Conservation (phyloP, 208 protist genomes). For the Acanthamoeba lenticulata region DNA sequence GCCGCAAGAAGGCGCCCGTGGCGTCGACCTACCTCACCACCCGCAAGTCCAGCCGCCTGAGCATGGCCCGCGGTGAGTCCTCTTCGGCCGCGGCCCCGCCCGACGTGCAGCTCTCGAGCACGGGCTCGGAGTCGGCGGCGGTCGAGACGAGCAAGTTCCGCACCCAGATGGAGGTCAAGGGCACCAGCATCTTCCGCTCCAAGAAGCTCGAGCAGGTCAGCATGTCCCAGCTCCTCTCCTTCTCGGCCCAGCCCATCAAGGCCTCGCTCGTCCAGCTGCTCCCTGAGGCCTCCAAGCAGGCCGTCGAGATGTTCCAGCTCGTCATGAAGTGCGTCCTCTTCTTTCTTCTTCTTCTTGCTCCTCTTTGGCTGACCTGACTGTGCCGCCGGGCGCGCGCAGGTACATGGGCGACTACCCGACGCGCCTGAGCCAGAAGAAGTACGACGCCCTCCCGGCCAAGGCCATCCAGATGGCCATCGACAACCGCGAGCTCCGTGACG, state of each 20-base stretch:
- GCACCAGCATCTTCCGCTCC: background rate
- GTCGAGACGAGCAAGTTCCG: slow-evolving; percentile 53
- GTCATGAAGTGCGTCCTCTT: slow-evolving; percentile 30
- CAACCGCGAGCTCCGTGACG: slow-evolving; percentile 56
- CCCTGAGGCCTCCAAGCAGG: slow-evolving; percentile 51
- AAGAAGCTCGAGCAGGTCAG: slow-evolving; percentile 26
- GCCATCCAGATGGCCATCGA: slow-evolving; percentile 38
- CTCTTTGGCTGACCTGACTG: background rate
- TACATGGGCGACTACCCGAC: slow-evolving; percentile 62
- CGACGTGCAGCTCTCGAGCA: background rate
- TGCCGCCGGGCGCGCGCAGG: background rate
- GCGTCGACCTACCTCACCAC: background rate
- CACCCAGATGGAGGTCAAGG: background rate
- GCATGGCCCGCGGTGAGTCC: background rate
- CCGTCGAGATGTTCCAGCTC: slow-evolving; percentile 45
- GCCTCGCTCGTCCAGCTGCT: slow-evolving; percentile 48
- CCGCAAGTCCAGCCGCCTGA: background rate
- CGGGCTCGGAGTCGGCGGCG: background rate
- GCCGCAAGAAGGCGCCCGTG: background rate
- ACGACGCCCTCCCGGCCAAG: slow-evolving; percentile 32
- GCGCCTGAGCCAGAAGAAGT: background rate
- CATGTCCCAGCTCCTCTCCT: slow-evolving; percentile 47
- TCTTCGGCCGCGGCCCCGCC: background rate
- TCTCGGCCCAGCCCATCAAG: slow-evolving; percentile 38
- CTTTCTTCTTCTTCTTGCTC: background rate